phyloP scores from a whole-genome alignment of 139 green algal species.

The Dunaliella primolecta region DNA sequence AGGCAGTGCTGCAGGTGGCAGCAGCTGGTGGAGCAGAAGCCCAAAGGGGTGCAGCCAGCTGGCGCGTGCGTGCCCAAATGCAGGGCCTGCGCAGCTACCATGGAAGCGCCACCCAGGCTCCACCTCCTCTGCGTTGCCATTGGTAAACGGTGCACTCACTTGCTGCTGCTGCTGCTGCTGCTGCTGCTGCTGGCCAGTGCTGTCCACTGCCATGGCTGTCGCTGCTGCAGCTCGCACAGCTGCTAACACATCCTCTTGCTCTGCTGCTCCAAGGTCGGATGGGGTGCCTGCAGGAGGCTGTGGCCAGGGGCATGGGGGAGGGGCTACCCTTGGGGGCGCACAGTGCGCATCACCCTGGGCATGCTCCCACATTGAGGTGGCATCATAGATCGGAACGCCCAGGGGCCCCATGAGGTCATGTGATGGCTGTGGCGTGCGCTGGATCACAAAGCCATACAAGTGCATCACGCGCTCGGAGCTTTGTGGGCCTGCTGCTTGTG shows the following conservation, averaged over 20 bases:
- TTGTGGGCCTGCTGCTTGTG: neutral
- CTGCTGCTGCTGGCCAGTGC: neutral
- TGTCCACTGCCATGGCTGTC: neutral
- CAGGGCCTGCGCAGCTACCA: neutral
- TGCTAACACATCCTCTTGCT: neutral
- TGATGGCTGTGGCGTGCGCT: neutral
- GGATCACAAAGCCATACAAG: neutral
- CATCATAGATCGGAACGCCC: neutral
- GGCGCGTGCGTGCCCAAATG: neutral
- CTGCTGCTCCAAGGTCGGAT: neutral
- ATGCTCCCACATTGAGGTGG: neutral
- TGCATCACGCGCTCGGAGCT: neutral
- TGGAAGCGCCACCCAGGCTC: neutral
- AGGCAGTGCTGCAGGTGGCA: neutral
- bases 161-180: neutral
- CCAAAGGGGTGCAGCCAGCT: constrained; percentile 7
- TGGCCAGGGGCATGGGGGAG: neutral
- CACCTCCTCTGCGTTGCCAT: neutral
- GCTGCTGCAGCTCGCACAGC: neutral
- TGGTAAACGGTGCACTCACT: neutral
- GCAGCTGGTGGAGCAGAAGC: neutral
- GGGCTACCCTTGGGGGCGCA: too few relatives aligned
- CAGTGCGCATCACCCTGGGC: neutral
- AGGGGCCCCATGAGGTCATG: neutral
- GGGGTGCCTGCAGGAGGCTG: neutral